Percentiles rank a stretch among this genome's conserved stretches.
Evolutionary conservation across 2,329 filamentous ascomycete genomes (phyloP).

Genomic region (Conoideocrella luteorostrata): DNA sequence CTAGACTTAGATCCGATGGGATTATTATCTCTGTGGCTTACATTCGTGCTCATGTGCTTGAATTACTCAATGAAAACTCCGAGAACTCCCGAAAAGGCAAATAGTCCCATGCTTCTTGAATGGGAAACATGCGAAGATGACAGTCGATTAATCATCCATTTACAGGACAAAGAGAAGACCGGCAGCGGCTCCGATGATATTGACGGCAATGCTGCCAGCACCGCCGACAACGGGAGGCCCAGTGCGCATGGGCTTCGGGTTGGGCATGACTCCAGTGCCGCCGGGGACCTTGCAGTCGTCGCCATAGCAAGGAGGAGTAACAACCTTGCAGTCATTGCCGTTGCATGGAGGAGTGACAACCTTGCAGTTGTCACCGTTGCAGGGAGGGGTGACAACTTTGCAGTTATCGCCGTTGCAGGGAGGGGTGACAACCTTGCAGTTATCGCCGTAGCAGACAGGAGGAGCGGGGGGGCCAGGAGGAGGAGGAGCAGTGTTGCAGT

Average conservation of each 20-base stretch:
- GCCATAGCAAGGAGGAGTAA: neutral
- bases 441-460: neutral
- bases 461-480: slow-evolving; percentile 4
- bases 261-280: slow-evolving; percentile 1
- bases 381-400: neutral
- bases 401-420: slow-evolving; percentile 9
- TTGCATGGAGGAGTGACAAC: slow-evolving; percentile 2
- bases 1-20: neutral
- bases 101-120: too few relatives aligned
- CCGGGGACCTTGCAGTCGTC: neutral
- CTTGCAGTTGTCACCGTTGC: neutral
- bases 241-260: neutral
- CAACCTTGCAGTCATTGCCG: slow-evolving; percentile 3
- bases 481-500: slow-evolving; percentile 13
- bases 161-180: slow-evolving; percentile 18
- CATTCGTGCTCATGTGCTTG: neutral
- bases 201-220: slow-evolving; percentile 13
- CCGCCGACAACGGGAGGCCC: slow-evolving; percentile 12
- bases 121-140: too few relatives aligned
- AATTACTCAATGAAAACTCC: neutral
- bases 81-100: neutral
- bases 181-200: slow-evolving; percentile 16
- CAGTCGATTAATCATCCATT: slow-evolving; percentile 4
- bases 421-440: slow-evolving; percentile 4
- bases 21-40: neutral